Evolutionary conservation across 2,329 filamentous ascomycete species (phyloP).

Genomic region (Arachnomyces sp.): DNA sequence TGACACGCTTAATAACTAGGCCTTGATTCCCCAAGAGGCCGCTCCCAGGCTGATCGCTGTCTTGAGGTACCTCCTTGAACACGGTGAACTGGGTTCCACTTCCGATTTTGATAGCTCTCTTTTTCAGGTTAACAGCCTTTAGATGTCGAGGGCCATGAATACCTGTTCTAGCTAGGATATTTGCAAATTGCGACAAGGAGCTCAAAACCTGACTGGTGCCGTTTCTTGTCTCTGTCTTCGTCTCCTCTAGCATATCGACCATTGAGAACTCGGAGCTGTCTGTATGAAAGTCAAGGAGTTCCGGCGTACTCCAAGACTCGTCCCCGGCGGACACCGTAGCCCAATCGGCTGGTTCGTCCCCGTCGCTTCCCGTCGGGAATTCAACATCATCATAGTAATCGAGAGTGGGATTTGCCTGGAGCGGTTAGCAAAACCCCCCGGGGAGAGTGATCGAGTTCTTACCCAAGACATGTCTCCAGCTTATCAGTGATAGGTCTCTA

Average conservation of each 20-base stretch:
- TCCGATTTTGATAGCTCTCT: constrained; percentile 18
- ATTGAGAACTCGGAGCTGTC: constrained; percentile 2
- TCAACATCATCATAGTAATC: too few relatives aligned
- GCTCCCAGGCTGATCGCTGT: neutral
- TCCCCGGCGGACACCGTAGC: too few relatives aligned
- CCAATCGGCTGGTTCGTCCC: too few relatives aligned
- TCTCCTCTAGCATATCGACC: constrained; percentile 17
- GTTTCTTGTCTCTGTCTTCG: constrained; percentile 20
- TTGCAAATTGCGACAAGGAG: constrained; percentile 20
- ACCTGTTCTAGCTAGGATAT: constrained; percentile 20
- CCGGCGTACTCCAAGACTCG: too few relatives aligned
- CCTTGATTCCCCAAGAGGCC: constrained; percentile 13
- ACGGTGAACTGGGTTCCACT: constrained; percentile 21
- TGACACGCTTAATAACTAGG: constrained; percentile 22
- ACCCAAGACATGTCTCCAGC: too few relatives aligned
- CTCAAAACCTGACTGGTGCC: constrained; percentile 18
- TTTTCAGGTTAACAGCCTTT: constrained; percentile 15
- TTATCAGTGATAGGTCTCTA: too few relatives aligned
- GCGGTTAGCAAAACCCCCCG: too few relatives aligned
- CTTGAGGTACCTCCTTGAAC: constrained; percentile 13
- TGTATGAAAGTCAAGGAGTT: too few relatives aligned
- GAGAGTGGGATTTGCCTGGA: too few relatives aligned
- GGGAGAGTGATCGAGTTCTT: too few relatives aligned
- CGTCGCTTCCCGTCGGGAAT: too few relatives aligned
- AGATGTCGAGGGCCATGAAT: constrained; percentile 20